phyloP scores from a whole-genome alignment of 257 asterid species.

The Marsdenia floribunda region DNA sequence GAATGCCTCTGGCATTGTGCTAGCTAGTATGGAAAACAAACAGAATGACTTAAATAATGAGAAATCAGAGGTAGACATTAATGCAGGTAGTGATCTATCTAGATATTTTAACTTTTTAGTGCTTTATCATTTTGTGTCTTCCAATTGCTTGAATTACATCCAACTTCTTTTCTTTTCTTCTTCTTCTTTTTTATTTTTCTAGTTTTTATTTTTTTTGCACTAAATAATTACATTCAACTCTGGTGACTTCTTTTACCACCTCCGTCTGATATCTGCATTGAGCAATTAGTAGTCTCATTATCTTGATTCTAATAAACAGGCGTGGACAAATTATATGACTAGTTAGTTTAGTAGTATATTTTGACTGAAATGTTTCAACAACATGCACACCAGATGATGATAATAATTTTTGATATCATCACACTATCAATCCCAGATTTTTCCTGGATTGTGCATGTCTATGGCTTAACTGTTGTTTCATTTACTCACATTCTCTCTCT shows the following conservation, averaged over 20 bases:
- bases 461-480: no score
- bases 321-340: neutral
- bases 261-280: neutral
- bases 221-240: neutral
- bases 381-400: neutral
- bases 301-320: neutral
- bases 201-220: no score
- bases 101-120: neutral
- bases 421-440: neutral
- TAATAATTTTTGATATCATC: neutral
- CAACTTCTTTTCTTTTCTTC: neutral
- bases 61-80: slow-evolving; percentile 33
- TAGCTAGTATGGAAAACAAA: slow-evolving; percentile 44
- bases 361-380: neutral
- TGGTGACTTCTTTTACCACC: neutral
- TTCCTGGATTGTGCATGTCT: neutral
- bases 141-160: neutral
- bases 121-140: neutral
- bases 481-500: neutral
- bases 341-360: neutral
- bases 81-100: slow-evolving; percentile 36
- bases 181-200: no score
- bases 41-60: slow-evolving; percentile 46
- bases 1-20: slow-evolving; percentile 59
- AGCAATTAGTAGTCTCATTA: neutral